Evolutionary conservation across 2,329 filamentous ascomycete genomes (phyloP).

Genomic region (Venturia aucupariae): DNA sequence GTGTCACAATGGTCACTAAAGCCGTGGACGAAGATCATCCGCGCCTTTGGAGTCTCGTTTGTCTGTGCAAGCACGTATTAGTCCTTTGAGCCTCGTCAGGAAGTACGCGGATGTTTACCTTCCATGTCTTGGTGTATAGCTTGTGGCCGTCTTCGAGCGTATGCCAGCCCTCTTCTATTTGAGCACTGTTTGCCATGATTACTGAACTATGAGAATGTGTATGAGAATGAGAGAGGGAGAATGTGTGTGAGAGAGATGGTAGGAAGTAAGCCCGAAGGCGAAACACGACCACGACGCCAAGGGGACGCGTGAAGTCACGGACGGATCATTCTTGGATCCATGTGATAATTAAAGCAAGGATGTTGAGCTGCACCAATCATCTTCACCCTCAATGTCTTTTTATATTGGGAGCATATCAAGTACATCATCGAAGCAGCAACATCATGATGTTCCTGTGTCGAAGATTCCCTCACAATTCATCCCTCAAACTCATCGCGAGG

Average conservation of each 20-base stretch:
- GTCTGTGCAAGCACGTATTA: constrained; percentile 36
- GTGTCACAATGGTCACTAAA: constrained; percentile 66
- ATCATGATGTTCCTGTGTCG: background rate
- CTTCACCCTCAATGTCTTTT: background rate
- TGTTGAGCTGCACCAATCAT: background rate
- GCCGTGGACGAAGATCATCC: constrained; percentile 76
- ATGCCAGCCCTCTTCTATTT: constrained; percentile 43
- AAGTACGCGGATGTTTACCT: constrained; percentile 28
- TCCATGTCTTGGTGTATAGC: constrained; percentile 55
- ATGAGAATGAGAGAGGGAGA: background rate
- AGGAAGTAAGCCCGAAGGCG: background rate
- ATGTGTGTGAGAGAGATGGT: background rate
- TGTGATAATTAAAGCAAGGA: background rate
- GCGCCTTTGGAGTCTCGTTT: constrained; percentile 51
- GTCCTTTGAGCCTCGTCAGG: background rate
- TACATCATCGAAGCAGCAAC: background rate
- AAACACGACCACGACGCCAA: background rate
- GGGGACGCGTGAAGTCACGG: background rate
- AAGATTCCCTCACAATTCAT: background rate
- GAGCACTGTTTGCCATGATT: constrained; percentile 22
- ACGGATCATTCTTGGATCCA: background rate
- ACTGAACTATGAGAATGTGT: background rate
- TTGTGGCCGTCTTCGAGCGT: constrained; percentile 42
- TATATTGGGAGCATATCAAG: background rate
- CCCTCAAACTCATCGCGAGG: background rate